Percentiles rank a stretch among this genome's conserved stretches.
Evolutionary conservation across 2,329 filamentous ascomycete genomes (phyloP).

Genomic region (Decorospora gaudefroyi): DNA sequence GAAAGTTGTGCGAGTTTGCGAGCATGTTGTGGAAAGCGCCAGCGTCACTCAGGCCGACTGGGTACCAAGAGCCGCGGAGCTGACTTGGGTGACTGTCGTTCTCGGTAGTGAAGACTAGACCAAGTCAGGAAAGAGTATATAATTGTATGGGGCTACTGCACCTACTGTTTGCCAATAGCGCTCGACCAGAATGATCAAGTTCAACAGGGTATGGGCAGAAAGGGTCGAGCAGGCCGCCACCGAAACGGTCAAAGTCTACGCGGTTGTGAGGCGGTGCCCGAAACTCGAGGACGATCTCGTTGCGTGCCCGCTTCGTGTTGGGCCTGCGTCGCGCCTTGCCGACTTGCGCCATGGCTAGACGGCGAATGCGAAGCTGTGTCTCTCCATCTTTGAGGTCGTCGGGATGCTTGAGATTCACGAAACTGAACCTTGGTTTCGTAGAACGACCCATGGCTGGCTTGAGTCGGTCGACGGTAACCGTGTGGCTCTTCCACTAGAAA

Average conservation of each 20-base stretch:
- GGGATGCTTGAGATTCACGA: conserved; percentile 40
- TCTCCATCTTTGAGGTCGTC: conserved; percentile 41
- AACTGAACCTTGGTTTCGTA: conserved; percentile 34
- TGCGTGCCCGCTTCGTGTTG: conserved; percentile 32
- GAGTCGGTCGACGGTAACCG: background rate
- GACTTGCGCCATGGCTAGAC: conserved; percentile 43
- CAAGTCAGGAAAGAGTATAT: conserved; percentile 15
- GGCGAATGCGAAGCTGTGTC: conserved; percentile 38
- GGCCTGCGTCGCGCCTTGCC: conserved; percentile 35
- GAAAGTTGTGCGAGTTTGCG: conserved; percentile 36
- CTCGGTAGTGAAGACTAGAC: conserved; percentile 29
- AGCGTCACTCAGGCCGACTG: conserved; percentile 29
- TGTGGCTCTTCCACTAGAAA: background rate
- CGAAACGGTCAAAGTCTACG: conserved; percentile 24
- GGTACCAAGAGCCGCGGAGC: conserved; percentile 35
- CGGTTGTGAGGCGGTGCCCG: conserved; percentile 15
- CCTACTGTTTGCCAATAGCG: conserved; percentile 34
- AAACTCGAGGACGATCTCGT: conserved; percentile 37
- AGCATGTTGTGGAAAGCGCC: conserved; percentile 34
- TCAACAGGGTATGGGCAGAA: conserved; percentile 34
- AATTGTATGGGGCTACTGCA: background rate
- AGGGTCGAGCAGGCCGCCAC: conserved; percentile 31
- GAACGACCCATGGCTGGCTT: conserved; percentile 30
- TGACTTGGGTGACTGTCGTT: conserved; percentile 28
- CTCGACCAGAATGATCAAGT: conserved; percentile 29